Evolutionary conservation across 2,329 filamentous ascomycete species (phyloP), one percentile per base, ranked within the genome.

Genomic region (Cladorrhinum sp.): DNA sequence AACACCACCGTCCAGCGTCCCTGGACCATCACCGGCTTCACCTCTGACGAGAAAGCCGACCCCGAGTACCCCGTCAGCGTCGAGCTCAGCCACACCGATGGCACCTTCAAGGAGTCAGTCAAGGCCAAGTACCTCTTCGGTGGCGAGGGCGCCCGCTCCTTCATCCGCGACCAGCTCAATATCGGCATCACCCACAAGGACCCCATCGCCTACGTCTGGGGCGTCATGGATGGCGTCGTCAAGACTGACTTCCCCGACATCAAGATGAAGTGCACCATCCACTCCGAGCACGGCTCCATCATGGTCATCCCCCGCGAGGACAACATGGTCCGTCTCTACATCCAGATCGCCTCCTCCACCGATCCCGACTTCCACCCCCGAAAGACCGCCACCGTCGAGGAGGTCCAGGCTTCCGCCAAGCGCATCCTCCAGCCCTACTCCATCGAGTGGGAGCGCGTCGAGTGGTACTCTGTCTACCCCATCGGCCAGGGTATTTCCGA

Each of bases 21-120:
- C 16, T 89, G 86, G 81, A 87, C 80, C 16, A 84, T 90, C 65
- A 79, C 77, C 26, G 80, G 80, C 6, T 90, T 89, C 69, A 79
- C 73, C 48, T 83, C 86, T 5, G 80, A 88, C 64, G 80, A 85
- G 66, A 76, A 80, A 48, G 72, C 70, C 3, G 77, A 86, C 65
- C 71, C 80, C 1, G 83, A 86, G 23, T 96, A 95, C 71, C 93
- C 92, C 0, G 90, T 96, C 1, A 83, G 90, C 66, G 92, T 96
- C 26, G 81, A 86, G 61, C 77, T 96, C 53, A 85, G 88, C 70
- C 89, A 93, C 68, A 80, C 92, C 14, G 89, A 96, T 69, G 90
- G 90, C 28, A 85, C 84, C 21, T 60, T 80, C 8, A 80, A 80
- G 39, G 89, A 96, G 75, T 92, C 78, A 0, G 74, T 91, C 12